Conservation (phyloP, 306 rosid genomes). For the Rosa chinensis region DNA sequence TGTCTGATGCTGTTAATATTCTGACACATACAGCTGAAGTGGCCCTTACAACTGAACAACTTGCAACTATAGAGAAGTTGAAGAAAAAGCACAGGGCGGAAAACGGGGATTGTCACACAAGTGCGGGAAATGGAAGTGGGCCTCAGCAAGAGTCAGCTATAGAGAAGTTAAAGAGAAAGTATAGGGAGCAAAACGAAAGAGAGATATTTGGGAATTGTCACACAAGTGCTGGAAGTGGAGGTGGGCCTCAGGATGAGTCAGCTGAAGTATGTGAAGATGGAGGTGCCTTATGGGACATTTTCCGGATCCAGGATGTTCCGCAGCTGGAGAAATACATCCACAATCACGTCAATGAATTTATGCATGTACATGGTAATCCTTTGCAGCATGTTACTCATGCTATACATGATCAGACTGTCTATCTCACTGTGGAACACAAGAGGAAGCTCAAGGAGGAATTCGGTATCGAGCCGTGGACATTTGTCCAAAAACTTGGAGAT, state of each 20-base stretch:
- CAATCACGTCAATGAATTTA: constrained; percentile 70
- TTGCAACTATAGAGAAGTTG: constrained; percentile 30
- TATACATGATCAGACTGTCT: constrained; percentile 70
- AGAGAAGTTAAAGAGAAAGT: too few relatives aligned
- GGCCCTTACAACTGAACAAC: background rate
- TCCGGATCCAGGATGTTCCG: constrained; percentile 76
- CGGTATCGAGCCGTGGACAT: constrained; percentile 56
- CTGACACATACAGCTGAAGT: constrained; percentile 66
- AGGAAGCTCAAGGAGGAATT: constrained; percentile 73
- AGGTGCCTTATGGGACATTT: constrained; percentile 92
- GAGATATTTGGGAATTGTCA: too few relatives aligned
- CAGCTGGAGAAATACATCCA: constrained; percentile 67
- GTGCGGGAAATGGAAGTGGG: background rate
- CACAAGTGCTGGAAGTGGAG: too few relatives aligned
- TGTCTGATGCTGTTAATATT: constrained; percentile 83
- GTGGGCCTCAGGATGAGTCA: background rate
- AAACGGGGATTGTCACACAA: constrained; percentile 32
- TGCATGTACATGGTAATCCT: constrained; percentile 58
- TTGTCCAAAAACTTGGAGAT: constrained; percentile 52
- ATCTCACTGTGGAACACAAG: constrained; percentile 62
- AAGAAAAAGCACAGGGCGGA: constrained; percentile 46
- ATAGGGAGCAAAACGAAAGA: too few relatives aligned
- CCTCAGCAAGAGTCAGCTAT: background rate
- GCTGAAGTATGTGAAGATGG: constrained; percentile 19
- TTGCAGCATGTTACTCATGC: constrained; percentile 67